These are phyloP conservation scores for Globisporangium nodosum DNA, from an alignment of 352 stramenopile genomes.

Conservation along the genomic window DNA sequence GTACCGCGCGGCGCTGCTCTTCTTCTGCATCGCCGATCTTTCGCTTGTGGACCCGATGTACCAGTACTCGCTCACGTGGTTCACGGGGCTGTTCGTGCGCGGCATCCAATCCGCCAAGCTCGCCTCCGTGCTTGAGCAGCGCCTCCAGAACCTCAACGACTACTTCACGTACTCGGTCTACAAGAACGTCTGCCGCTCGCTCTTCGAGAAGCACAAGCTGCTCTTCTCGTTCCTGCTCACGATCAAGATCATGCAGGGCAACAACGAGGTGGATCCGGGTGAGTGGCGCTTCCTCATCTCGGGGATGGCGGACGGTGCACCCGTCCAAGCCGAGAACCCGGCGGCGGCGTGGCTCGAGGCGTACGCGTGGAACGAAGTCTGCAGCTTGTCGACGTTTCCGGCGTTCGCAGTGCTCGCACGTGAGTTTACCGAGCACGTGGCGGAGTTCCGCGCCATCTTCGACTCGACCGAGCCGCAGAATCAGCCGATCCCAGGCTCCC, in stretches of 20 bases:
- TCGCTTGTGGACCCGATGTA: conserved; percentile 88
- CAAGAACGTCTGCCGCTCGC: conserved; percentile 90
- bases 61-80: conserved; percentile 93
- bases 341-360: conserved; percentile 62
- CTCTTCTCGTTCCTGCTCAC: conserved; percentile 91
- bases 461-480: conserved; percentile 80
- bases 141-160: conserved; percentile 87
- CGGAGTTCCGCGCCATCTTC: conserved; percentile 66
- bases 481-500: conserved; percentile 50
- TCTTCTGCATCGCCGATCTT: conserved; percentile 90
- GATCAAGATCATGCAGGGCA: conserved; percentile 88
- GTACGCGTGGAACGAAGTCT: conserved; percentile 77
- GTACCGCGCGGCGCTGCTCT: conserved; percentile 84
- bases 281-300: conserved; percentile 91
- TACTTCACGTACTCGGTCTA: conserved; percentile 94
- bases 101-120: conserved; percentile 78
- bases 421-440: conserved; percentile 45
- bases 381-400: conserved; percentile 56
- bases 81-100: conserved; percentile 89
- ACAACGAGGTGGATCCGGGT: conserved; percentile 64
- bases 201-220: conserved; percentile 94
- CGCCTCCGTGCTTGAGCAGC: conserved; percentile 57
- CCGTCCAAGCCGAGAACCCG: conserved; percentile 44
- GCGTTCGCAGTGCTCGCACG: conserved; percentile 50
- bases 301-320: conserved; percentile 46